These are phyloP conservation scores for Xylaria curta DNA, from an alignment of 495 filamentous ascomycete genomes.

Conservation along the genomic window DNA sequence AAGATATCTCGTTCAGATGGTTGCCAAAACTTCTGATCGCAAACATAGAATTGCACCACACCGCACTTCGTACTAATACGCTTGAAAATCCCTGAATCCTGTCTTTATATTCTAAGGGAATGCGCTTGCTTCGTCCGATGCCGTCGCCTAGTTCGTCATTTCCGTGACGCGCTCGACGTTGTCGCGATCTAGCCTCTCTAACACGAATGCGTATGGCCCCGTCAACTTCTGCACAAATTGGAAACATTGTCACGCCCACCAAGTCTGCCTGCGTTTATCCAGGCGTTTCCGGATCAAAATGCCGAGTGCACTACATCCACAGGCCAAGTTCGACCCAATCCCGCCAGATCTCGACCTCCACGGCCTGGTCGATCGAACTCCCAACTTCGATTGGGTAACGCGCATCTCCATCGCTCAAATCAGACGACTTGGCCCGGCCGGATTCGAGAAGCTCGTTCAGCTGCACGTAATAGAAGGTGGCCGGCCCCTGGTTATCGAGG, in stretches of 20 bases:
- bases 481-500: slow-evolving; percentile 86
- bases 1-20: too few species aligned
- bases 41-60: too few species aligned
- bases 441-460: slow-evolving; percentile 80
- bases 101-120: neutral
- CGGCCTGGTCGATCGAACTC: slow-evolving; percentile 71
- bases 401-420: slow-evolving; percentile 79
- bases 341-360: slow-evolving; percentile 80
- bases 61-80: too few species aligned
- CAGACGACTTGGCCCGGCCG: slow-evolving; percentile 69
- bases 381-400: slow-evolving; percentile 83
- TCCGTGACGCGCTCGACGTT: neutral
- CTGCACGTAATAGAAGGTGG: slow-evolving; percentile 83
- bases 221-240: neutral
- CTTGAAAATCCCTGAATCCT: neutral
- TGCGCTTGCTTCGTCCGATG: neutral
- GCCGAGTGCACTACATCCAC: slow-evolving; percentile 70
- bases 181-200: neutral
- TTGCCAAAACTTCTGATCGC: too few species aligned
- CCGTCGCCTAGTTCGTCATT: neutral
- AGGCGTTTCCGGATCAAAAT: slow-evolving; percentile 51
- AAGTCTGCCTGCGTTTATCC: neutral
- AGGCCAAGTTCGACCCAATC: slow-evolving; percentile 82
- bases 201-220: neutral
- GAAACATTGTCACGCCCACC: neutral